Conservation (phyloP, 306 rosid genomes). For the Arachis hypogaea region DNA sequence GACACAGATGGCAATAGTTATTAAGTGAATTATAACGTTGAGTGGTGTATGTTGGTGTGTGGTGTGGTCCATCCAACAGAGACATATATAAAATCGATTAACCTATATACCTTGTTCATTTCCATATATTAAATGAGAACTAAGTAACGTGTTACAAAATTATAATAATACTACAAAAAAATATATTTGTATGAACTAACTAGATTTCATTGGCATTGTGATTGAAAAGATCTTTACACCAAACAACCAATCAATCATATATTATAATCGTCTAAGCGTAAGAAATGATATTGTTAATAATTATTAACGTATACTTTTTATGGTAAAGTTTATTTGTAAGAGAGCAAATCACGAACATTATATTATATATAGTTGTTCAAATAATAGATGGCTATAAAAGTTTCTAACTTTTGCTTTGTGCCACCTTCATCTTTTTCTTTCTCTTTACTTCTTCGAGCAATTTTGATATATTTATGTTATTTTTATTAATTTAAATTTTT, state of each 20-base stretch:
- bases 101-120: background rate
- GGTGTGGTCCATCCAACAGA: background rate
- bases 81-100: background rate
- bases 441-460: no score
- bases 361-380: no score
- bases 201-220: no score
- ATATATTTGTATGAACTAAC: background rate
- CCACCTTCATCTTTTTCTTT: background rate
- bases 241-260: background rate
- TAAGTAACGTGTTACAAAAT: no score
- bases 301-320: background rate
- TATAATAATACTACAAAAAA: no score
- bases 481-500: no score
- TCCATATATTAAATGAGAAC: no score
- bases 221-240: background rate
- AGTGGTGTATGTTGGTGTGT: background rate
- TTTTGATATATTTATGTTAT: no score
- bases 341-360: background rate
- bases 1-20: background rate
- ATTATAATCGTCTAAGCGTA: background rate
- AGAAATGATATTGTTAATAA: background rate
- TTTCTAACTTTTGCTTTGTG: background rate
- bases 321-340: background rate
- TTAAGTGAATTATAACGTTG: background rate
- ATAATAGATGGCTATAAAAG: background rate